phyloP scores from a whole-genome alignment of 139 green algal species.

The Picochlorum sp. region DNA sequence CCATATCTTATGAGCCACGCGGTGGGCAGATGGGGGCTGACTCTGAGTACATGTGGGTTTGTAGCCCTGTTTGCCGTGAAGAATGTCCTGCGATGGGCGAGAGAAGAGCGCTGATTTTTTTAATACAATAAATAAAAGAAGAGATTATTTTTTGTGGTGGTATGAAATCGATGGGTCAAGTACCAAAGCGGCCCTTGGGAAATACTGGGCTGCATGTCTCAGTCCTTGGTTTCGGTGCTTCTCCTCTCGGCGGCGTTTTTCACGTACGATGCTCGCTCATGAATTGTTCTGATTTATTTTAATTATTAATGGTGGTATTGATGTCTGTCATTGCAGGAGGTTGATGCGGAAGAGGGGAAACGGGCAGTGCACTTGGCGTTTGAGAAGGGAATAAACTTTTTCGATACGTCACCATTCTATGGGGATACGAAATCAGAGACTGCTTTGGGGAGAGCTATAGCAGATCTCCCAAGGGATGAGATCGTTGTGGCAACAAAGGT shows the following conservation, averaged over 20 bases:
- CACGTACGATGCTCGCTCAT: constrained; percentile 24
- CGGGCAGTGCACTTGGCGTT: constrained; percentile 73
- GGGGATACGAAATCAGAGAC: constrained; percentile 69
- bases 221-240: constrained; percentile 84
- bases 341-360: constrained; percentile 57
- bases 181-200: constrained; percentile 65
- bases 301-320: not conserved
- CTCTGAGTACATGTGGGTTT: not conserved
- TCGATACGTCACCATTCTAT: constrained; percentile 95
- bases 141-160: not conserved
- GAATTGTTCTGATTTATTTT: not conserved
- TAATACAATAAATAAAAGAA: not conserved
- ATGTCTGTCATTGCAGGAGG: constrained; percentile 31
- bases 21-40: constrained; percentile 3
- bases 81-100: constrained; percentile 14
- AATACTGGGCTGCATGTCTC: constrained; percentile 79
- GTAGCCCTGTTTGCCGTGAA: constrained; percentile 14
- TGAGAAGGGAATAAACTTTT: constrained; percentile 83
- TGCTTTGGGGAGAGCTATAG: constrained; percentile 66
- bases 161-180: not conserved
- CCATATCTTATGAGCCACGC: not conserved
- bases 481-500: constrained; percentile 84
- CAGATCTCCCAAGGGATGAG: constrained; percentile 64
- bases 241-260: constrained; percentile 80
- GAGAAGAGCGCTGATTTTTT: not conserved